Base-by-base conservation (phyloP, 345 rosid genomes). In the Eucalyptus regnans region DNA sequence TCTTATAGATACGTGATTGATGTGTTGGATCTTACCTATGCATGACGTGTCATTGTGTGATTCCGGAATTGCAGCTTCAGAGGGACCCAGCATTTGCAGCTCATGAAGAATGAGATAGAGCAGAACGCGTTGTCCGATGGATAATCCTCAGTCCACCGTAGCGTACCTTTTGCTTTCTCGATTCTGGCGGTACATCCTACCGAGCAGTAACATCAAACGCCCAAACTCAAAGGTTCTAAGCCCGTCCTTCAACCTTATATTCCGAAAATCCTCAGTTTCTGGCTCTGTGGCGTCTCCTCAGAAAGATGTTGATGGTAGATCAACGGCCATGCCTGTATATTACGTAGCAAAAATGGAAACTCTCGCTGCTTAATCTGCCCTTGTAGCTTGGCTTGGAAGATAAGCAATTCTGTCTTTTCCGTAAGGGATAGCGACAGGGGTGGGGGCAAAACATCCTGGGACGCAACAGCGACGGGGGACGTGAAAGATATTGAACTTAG, bases 181-280 rank as follows among this genome's bases (percentile, higher is more conserved):
- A 97, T 93, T 97, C 99, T 23, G 99, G 99, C 3, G 98, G 99
- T 81, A 96, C 97, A 33, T 96, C 99, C 16, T 97, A 93, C 68
- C 98, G 96, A 6, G 93, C 96, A 89, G 96, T 96, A 88, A 91
- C 95, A 88, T 96, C 99, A 89, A 91, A 87, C 86, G 93, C 96
- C 86, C 97, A 97, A 91, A 95, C 94, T 62, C 94, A 95, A 50
- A 93, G 99, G 99, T 96, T 97, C 91, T 86, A 86, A 87, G 87
- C 31, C 43, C 89, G 66, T 90, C 94, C 98, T 13, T 56, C 62
- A 9, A 23, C 12, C 29, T 3, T 8, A 23, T 22, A 56, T 60
- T 5, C 31, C 4, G 68, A 60, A 60, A 60, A 60, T 27, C 68
- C 68, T 60, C 0, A 27, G 68, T 3, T 27, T 60, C n/a, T 60